phyloP scores from a whole-genome alignment of 2,329 filamentous ascomycete species.

The Fusarium sulawesiense region DNA sequence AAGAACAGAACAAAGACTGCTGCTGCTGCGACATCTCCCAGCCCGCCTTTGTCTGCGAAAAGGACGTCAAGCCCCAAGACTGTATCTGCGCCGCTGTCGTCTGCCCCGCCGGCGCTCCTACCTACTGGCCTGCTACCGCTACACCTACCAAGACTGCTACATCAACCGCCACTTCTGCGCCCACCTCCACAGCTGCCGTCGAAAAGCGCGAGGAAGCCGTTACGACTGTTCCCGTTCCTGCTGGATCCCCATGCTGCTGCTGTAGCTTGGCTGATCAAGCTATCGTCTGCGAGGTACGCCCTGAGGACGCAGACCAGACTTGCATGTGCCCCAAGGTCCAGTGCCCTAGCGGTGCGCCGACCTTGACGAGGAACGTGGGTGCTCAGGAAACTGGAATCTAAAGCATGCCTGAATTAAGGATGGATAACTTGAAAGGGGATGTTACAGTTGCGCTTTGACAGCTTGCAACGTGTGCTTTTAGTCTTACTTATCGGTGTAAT shows the following conservation, averaged over 20 bases:
- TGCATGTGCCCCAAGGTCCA: slow-evolving; percentile 40
- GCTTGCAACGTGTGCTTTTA: slow-evolving; percentile 5
- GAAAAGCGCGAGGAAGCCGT: slow-evolving; percentile 14
- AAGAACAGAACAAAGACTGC: slow-evolving; percentile 39
- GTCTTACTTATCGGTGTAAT: slow-evolving; percentile 27
- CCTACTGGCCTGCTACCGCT: slow-evolving; percentile 13
- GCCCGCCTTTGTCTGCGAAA: slow-evolving; percentile 44
- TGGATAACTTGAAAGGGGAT: not conserved
- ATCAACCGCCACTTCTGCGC: not conserved
- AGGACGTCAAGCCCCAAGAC: slow-evolving; percentile 21
- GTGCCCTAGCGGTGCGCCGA: slow-evolving; percentile 37
- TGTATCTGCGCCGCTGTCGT: slow-evolving; percentile 45
- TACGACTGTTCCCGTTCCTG: slow-evolving; percentile 7
- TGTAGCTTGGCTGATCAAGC: slow-evolving; percentile 31
- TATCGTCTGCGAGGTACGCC: slow-evolving; percentile 37
- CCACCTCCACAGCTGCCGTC: not conserved
- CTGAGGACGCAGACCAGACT: slow-evolving; percentile 22
- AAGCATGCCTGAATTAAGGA: not conserved
- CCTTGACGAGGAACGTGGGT: slow-evolving; percentile 21
- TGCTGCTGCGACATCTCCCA: slow-evolving; percentile 51
- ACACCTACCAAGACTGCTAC: not conserved
- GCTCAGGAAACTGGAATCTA: slow-evolving; percentile 22
- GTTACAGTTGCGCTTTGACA: slow-evolving; percentile 1
- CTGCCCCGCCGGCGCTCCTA: slow-evolving; percentile 42
- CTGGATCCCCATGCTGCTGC: slow-evolving; percentile 38